These are phyloP conservation scores for Penicillium herquei DNA, from an alignment of 495 filamentous ascomycete species.

Conservation along the genomic window DNA sequence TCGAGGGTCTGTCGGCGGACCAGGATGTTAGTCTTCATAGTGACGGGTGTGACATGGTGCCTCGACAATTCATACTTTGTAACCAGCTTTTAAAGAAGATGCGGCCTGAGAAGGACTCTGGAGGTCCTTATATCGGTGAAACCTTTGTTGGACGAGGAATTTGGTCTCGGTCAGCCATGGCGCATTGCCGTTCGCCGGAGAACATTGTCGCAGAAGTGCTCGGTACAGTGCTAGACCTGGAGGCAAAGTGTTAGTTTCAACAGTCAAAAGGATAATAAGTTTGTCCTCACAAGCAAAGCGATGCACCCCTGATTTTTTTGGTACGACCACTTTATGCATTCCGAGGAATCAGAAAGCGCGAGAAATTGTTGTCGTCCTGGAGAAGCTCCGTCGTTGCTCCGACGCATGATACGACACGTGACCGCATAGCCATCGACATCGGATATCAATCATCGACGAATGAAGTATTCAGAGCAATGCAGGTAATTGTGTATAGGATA, in stretches of 20 bases:
- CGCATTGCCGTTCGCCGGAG: slow-evolving; percentile 42
- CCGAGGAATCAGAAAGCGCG: slow-evolving; percentile 21
- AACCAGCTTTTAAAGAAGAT: slow-evolving; percentile 62
- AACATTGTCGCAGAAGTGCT: slow-evolving; percentile 63
- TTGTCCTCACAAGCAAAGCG: slow-evolving; percentile 61
- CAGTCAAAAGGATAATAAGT: not conserved
- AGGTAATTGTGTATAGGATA: no score
- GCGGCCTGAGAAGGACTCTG: slow-evolving; percentile 53
- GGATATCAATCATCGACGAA: no score
- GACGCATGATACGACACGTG: not conserved
- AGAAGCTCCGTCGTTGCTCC: slow-evolving; percentile 1
- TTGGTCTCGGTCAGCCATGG: slow-evolving; percentile 40
- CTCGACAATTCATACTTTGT: slow-evolving; percentile 47
- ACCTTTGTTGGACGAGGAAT: slow-evolving; percentile 51
- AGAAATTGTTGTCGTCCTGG: slow-evolving; percentile 2
- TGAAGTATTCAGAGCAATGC: no score
- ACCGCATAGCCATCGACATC: not conserved
- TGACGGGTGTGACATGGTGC: not conserved
- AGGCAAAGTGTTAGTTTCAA: not conserved
- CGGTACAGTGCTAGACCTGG: slow-evolving; percentile 72
- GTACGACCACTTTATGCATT: slow-evolving; percentile 47
- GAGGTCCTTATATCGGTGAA: slow-evolving; percentile 55
- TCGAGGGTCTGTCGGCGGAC: slow-evolving; percentile 32
- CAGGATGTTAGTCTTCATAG: slow-evolving; percentile 16
- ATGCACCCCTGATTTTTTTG: slow-evolving; percentile 51